Conservation (phyloP, 306 rosid genomes). For the Sindora glabra region DNA sequence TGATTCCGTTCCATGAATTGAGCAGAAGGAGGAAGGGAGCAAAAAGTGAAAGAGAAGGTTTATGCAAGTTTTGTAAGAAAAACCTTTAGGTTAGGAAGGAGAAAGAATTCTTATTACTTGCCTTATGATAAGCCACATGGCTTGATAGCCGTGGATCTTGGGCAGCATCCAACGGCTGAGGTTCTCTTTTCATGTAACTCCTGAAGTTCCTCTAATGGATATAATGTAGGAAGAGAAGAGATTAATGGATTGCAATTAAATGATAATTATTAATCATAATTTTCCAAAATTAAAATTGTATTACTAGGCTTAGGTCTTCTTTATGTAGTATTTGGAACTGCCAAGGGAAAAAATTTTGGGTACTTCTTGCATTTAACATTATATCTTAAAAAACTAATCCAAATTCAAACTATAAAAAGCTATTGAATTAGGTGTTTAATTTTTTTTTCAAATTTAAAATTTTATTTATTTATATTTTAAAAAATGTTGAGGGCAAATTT, state of each 20-base stretch:
- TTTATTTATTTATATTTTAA: no score
- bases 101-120: conserved; percentile 30
- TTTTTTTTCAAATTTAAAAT: no score
- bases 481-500: no score
- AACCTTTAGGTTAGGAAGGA: conserved; percentile 6
- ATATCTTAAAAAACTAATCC: no score
- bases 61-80: neutral
- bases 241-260: conserved; percentile 46
- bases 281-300: neutral
- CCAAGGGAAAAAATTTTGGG: no score
- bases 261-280: neutral
- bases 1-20: conserved; percentile 43
- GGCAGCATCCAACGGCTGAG: conserved; percentile 30
- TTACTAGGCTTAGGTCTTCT: no score
- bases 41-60: conserved; percentile 16
- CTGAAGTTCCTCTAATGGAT: conserved; percentile 40
- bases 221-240: conserved; percentile 37
- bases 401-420: no score
- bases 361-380: no score
- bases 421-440: no score
- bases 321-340: no score
- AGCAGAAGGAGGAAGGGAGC: neutral
- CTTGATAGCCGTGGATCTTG: conserved; percentile 25
- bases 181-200: conserved; percentile 46
- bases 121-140: conserved; percentile 40